Evolutionary conservation across 2,329 filamentous ascomycete species (phyloP), one percentile per base, ranked within the genome.

Genomic region (Stemphylium beticola): DNA sequence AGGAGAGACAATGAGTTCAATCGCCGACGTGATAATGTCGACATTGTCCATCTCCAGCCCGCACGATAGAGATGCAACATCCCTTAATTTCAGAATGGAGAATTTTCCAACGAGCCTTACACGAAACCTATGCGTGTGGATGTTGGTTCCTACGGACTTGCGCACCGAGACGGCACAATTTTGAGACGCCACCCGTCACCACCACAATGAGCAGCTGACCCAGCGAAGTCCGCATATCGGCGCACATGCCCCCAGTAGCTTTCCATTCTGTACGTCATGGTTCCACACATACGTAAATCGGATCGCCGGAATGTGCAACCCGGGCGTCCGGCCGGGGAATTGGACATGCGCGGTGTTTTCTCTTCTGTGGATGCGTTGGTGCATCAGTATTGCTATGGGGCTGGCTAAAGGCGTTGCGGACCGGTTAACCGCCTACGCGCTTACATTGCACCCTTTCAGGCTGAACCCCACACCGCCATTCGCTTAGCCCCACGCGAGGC

Each of bases 401-500:
- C 44, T 66, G 65, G 61, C 47, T 65, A 64, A 73, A 66, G 68
- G 68, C 63, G 44, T 61, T 60, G 57, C 72, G 72, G 72, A 61
- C 69, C 72, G 69, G 62, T 58, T 53, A 66, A 56, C 70, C 71
- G 71, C 49, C 53, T 61, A 62, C 64, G 64, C 60, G 65, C 64
- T 62, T 65, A 54, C 55, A 50, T 44, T 41, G 60, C 65, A 22
- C 65, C 62, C 53, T 52, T 65, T 66, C 55, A 59, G 61, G 61
- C 53, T 59, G 53, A 59, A 69, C 69, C 68, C 69, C 69, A 71
- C 72, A 61, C 53, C 61, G 61, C 56, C 42, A 53, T 57, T 70
- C 66, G 66, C 64, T 69, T 67, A 69, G 67, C 63, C 68, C 68
- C 68, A 69, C 69, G 65, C 62, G 47, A 37, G 59, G 62, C 60